Percentiles rank a stretch among this genome's conserved stretches.
These are phyloP conservation scores for Typha latifolia DNA, from an alignment of 176 grass and related monocot genomes.

Conservation along the genomic window DNA sequence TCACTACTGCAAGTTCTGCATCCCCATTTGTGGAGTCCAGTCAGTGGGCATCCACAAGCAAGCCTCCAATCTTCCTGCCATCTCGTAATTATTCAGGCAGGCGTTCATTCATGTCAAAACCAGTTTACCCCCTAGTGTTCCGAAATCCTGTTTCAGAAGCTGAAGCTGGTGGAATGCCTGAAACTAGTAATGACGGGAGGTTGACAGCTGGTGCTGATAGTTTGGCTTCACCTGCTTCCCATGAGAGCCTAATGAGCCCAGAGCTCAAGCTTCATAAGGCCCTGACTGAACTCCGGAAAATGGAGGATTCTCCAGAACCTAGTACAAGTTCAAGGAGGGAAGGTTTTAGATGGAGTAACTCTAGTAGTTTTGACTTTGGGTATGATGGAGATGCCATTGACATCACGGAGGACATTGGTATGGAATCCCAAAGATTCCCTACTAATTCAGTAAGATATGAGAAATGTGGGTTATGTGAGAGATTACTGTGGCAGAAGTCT, in stretches of 20 bases:
- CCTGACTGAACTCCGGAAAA: slow-evolving; percentile 66
- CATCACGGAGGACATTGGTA: slow-evolving; percentile 52
- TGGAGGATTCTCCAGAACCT: slow-evolving; percentile 59
- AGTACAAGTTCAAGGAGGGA: slow-evolving; percentile 70
- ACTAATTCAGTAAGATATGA: slow-evolving; percentile 40
- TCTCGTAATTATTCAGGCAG: slow-evolving; percentile 60
- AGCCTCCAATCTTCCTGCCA: slow-evolving; percentile 38
- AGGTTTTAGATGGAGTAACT: slow-evolving; percentile 94
- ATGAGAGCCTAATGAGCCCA: slow-evolving; percentile 44
- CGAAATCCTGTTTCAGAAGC: slow-evolving; percentile 77
- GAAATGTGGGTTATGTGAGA: slow-evolving; percentile 77
- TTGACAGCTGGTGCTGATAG: slow-evolving; percentile 59
- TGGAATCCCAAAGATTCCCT: slow-evolving; percentile 52
- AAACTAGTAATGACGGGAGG: slow-evolving; percentile 52
- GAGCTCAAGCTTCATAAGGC: slow-evolving; percentile 69
- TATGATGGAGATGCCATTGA: slow-evolving; percentile 80
- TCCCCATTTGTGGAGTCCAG: slow-evolving; percentile 74
- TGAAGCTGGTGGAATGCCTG: slow-evolving; percentile 42
- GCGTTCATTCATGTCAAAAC: slow-evolving; percentile 92
- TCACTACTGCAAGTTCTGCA: slow-evolving; percentile 57
- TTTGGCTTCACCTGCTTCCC: slow-evolving; percentile 51
- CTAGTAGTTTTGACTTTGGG: slow-evolving; percentile 83
- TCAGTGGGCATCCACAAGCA: slow-evolving; percentile 58
- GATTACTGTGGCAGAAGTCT: slow-evolving; percentile 74
- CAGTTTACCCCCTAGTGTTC: slow-evolving; percentile 82